A percentile compares a stretch with the other conserved stretches of the same genome.
These are phyloP conservation scores for Pseudopyrenochaeta lycopersici DNA, from an alignment of 2,329 filamentous ascomycete genomes.

Conservation along the genomic window DNA sequence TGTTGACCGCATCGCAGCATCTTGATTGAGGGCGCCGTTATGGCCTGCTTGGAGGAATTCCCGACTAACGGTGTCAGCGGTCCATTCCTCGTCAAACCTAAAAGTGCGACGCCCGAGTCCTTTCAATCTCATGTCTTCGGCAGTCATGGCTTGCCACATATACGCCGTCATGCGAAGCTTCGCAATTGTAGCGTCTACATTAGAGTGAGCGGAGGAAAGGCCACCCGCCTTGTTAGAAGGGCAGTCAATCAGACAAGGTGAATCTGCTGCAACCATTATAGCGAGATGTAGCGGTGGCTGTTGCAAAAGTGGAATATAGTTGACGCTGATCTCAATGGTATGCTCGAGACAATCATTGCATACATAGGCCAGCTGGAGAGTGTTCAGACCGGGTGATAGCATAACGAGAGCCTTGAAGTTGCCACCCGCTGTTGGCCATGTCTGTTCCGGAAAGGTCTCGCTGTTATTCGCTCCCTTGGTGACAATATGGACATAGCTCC, in stretches of 20 bases:
- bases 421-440: conserved; percentile 47
- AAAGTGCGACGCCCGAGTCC: conserved; percentile 38
- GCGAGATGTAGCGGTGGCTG: conserved; percentile 44
- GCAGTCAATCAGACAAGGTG: conserved; percentile 41
- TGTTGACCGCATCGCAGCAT: conserved; percentile 32
- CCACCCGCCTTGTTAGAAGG: conserved; percentile 36
- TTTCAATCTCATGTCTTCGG: conserved; percentile 38
- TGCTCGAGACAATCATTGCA: conserved; percentile 23
- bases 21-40: conserved; percentile 14
- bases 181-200: conserved; percentile 38
- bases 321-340: conserved; percentile 22
- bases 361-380: conserved; percentile 28
- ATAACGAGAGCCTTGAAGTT: conserved; percentile 44
- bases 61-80: conserved; percentile 31
- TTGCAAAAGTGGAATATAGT: conserved; percentile 42
- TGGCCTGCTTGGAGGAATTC: conserved; percentile 25
- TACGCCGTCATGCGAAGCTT: conserved; percentile 47
- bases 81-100: conserved; percentile 44
- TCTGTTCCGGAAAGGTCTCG: conserved; percentile 36
- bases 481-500: conserved; percentile 30
- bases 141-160: conserved; percentile 49
- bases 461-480: conserved; percentile 23
- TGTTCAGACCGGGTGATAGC: conserved; percentile 37
- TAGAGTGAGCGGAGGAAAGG: conserved; percentile 34
- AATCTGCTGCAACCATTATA: conserved; percentile 45